Base-by-base conservation (phyloP, 2,329 filamentous ascomycete genomes). In the Ophiognomonia clavigignenti-juglandacearum region DNA sequence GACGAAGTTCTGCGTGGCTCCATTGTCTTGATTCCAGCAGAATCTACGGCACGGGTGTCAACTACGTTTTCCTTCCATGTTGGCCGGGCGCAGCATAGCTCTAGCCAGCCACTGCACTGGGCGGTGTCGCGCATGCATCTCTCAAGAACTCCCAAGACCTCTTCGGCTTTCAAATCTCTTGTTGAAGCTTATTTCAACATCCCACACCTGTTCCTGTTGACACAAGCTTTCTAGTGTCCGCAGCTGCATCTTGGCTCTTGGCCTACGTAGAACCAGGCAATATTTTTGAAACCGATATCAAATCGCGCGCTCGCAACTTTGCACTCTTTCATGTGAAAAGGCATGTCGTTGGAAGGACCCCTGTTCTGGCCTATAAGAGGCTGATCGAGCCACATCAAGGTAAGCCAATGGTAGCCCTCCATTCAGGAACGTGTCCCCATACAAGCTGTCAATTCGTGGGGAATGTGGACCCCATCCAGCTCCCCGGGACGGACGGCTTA, bases 401-500 rank as follows among this genome's bases (percentile, higher is more conserved):
- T 26, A 35, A 11, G 14, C 50, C 46, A 52, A 52, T 52, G 11
- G 36, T 8, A 39, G n/a, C 18, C 24, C 3, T 26, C 16, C 6
- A 19, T 20, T 4, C 5, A 3, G 24, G 16, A 49, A 52, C 46
- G 50, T 52, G 46, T 43, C 22, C 42, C 41, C 36, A 38, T 41
- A 42, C 13, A 31, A 36, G 29, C 36, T 44, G 46, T 23, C 50
- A 43, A 52, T 49, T 52, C 46, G 50, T 46, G 50, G 39, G 38
- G 50, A 26, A 23, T 16, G 19, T n/a, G 31, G 27, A 19, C 37
- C 31, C 20, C 29, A 23, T 36, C n/a, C n/a, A n/a, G n/a, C n/a
- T n/a, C n/a, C n/a, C n/a, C n/a, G 26, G 43, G 36, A n/a, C 10
- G 40, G 22, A 9, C 40, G 35, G 40, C 39, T 36, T 39, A 44